Percentiles rank a stretch among this genome's conserved stretches.
These are phyloP conservation scores for Phytophthora idaei DNA, from an alignment of 352 stramenopile genomes.

Conservation along the genomic window DNA sequence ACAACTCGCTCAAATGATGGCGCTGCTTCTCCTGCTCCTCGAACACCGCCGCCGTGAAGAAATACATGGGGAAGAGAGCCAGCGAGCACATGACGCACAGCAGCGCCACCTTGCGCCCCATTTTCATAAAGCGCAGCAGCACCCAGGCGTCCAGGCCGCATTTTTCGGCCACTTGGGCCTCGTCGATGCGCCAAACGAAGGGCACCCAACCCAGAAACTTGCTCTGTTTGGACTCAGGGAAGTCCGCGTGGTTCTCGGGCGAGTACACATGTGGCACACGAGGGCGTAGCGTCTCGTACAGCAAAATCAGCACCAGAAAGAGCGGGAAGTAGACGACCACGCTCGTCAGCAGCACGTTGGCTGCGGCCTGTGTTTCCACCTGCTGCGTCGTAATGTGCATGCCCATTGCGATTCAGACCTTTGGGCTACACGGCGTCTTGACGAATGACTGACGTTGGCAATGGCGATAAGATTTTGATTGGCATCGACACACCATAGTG, in stretches of 20 bases:
- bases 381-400: conserved; percentile 33
- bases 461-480: conserved; percentile 9
- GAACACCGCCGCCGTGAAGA: conserved; percentile 47
- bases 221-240: conserved; percentile 35
- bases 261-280: conserved; percentile 52
- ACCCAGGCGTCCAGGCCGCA: conserved; percentile 78
- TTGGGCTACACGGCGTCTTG: conserved; percentile 1
- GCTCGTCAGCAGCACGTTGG: conserved; percentile 63
- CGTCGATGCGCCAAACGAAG: conserved; percentile 59
- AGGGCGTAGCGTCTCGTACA: conserved; percentile 68
- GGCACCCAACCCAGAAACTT: conserved; percentile 64
- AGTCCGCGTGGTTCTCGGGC: conserved; percentile 51
- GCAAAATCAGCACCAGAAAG: conserved; percentile 52
- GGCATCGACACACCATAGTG: not conserved
- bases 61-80: conserved; percentile 77
- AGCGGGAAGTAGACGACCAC: conserved; percentile 71
- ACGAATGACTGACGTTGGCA: conserved; percentile 13
- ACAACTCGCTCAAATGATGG: conserved; percentile 30
- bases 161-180: conserved; percentile 60
- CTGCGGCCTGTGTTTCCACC: conserved; percentile 37
- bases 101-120: conserved; percentile 69
- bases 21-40: conserved; percentile 37
- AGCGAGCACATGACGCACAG: conserved; percentile 59
- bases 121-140: conserved; percentile 75
- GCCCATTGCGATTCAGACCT: conserved; percentile 11